These are phyloP conservation scores for Pyricularia pennisetigena DNA, from an alignment of 2,329 filamentous ascomycete genomes.

Conservation along the genomic window DNA sequence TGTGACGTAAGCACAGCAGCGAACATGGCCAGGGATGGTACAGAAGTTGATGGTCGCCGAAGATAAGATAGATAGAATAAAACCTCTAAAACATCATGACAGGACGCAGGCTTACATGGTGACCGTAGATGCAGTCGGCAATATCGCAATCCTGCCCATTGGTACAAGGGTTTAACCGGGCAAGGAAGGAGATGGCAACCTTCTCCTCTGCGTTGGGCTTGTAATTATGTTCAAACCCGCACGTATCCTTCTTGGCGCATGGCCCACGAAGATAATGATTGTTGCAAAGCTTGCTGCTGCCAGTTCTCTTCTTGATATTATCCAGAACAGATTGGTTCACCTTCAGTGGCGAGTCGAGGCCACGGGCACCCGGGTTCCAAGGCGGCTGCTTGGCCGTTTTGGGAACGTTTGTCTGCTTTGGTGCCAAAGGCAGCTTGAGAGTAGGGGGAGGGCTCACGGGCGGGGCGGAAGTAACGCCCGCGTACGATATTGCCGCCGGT, in stretches of 20 bases:
- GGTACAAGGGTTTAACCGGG: conserved; percentile 47
- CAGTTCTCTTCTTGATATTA: conserved; percentile 44
- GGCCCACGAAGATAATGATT: conserved; percentile 50
- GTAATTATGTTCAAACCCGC: conserved; percentile 48
- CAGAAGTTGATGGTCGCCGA: no score
- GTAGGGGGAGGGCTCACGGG: conserved; percentile 13
- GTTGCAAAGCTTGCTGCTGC: conserved; percentile 49
- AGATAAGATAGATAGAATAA: no score
- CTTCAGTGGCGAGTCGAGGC: conserved; percentile 41
- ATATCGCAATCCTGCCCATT: conserved; percentile 47
- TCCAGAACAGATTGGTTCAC: conserved; percentile 38
- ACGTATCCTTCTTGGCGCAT: conserved; percentile 43
- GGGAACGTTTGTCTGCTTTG: conserved; percentile 12
- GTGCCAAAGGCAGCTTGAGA: conserved; percentile 28
- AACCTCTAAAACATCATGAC: neutral
- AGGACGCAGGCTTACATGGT: conserved; percentile 37
- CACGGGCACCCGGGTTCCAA: conserved; percentile 46
- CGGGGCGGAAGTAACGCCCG: conserved; percentile 23
- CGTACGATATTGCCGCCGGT: conserved; percentile 24
- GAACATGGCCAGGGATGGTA: neutral
- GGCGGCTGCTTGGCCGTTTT: conserved; percentile 16
- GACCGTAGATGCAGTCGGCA: conserved; percentile 52
- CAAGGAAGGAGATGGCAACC: conserved; percentile 43
- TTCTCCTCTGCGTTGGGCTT: conserved; percentile 42
- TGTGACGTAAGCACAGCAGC: neutral